A percentile compares a stretch with the other conserved stretches of the same genome.
Evolutionary conservation across 768 basidiomycete species (phyloP).

Genomic region (Termitomyces sp.): DNA sequence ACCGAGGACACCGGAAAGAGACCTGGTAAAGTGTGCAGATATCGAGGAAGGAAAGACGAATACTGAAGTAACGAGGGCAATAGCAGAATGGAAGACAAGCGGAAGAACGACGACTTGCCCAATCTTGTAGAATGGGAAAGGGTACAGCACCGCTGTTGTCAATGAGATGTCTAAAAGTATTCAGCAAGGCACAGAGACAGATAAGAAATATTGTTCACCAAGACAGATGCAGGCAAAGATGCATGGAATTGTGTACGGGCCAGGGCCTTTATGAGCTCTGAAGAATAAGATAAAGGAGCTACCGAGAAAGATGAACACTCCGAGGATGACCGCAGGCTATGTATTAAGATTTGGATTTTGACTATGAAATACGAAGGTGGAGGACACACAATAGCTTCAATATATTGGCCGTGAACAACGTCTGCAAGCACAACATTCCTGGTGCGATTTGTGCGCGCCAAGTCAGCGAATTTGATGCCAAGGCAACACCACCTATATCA

Average conservation of each 20-base stretch:
- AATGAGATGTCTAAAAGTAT: slow-evolving; percentile 46
- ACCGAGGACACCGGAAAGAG: slow-evolving; percentile 39
- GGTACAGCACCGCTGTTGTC: slow-evolving; percentile 53
- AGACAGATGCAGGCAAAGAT: slow-evolving; percentile 57
- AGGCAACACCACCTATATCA: slow-evolving; percentile 55
- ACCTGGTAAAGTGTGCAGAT: slow-evolving; percentile 50
- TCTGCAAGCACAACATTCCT: slow-evolving; percentile 28
- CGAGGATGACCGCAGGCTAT: slow-evolving; percentile 54
- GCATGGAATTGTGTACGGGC: slow-evolving; percentile 52
- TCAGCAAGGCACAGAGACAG: neutral
- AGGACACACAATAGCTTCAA: slow-evolving; percentile 40
- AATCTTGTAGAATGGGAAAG: slow-evolving; percentile 57
- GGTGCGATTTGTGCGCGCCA: slow-evolving; percentile 42
- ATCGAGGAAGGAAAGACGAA: slow-evolving; percentile 59
- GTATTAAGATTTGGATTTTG: neutral
- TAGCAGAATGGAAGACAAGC: slow-evolving; percentile 48
- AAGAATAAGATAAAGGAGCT: slow-evolving; percentile 51
- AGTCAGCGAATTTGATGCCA: slow-evolving; percentile 54
- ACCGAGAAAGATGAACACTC: slow-evolving; percentile 59
- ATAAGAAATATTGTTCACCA: slow-evolving; percentile 27
- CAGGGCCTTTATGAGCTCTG: slow-evolving; percentile 54
- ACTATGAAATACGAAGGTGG: neutral
- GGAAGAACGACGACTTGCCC: slow-evolving; percentile 53
- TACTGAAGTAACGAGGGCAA: slow-evolving; percentile 46
- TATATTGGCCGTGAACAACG: slow-evolving; percentile 45